Evolutionary conservation across 441 rosid species (phyloP).

Genomic region (Brassica balearica): DNA sequence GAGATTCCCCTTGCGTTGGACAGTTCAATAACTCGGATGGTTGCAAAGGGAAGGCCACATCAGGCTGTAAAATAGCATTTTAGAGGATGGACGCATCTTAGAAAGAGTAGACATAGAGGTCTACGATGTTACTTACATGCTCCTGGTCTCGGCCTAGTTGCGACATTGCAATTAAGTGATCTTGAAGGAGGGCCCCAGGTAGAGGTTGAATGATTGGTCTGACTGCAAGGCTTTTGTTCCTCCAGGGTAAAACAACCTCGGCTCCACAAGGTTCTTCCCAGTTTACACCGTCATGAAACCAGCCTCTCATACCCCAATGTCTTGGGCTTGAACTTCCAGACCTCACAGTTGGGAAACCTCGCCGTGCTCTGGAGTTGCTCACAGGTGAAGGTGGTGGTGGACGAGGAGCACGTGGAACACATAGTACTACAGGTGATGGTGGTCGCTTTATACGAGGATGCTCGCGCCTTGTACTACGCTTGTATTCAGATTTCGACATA

Average conservation of each 20-base stretch:
- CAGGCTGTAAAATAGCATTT: slow-evolving; percentile 71
- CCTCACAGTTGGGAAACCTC: slow-evolving; percentile 96
- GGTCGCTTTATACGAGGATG: slow-evolving; percentile 92
- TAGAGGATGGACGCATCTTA: slow-evolving; percentile 39
- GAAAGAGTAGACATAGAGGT: slow-evolving; percentile 32
- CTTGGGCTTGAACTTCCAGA: slow-evolving; percentile 99
- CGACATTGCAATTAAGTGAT: slow-evolving; percentile 85
- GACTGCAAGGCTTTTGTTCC: slow-evolving; percentile 81
- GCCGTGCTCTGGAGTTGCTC: slow-evolving; percentile 83
- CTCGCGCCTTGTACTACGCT: slow-evolving; percentile 71
- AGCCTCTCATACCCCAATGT: slow-evolving; percentile 95
- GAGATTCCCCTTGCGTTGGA: slow-evolving; percentile 63
- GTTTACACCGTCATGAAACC: slow-evolving; percentile 79
- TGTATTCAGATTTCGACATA: slow-evolving; percentile 75
- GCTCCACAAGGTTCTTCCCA: slow-evolving; percentile 83
- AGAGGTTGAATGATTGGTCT: slow-evolving; percentile 90
- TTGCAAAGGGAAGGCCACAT: slow-evolving; percentile 84
- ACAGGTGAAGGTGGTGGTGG: slow-evolving; percentile 97
- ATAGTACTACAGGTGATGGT: slow-evolving; percentile 97
- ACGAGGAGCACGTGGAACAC: slow-evolving; percentile 94
- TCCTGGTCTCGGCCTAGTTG: slow-evolving; percentile 95
- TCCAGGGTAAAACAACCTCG: slow-evolving; percentile 98
- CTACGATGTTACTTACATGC: slow-evolving; percentile 64
- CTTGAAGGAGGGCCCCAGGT: slow-evolving; percentile 85
- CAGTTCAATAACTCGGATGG: slow-evolving; percentile 71